Conservation (phyloP, 2,329 filamentous ascomycete genomes). For the Exserohilum rostratum region DNA sequence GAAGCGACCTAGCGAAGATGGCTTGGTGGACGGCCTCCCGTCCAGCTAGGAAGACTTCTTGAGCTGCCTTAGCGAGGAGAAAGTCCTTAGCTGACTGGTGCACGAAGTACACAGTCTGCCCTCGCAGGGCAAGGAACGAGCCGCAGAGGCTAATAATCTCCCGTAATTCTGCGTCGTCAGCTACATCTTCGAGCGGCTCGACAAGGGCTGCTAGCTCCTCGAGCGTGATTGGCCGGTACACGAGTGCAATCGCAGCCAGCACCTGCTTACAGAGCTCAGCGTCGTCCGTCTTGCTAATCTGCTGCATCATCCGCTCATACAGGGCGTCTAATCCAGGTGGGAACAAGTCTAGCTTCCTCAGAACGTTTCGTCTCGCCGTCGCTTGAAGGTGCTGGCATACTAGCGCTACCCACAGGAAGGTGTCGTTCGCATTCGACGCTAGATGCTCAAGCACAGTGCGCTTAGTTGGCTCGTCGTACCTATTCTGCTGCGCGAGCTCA, state of each 20-base stretch:
- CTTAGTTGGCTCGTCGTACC: conserved; percentile 47
- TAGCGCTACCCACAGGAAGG: conserved; percentile 25
- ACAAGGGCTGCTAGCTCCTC: conserved; percentile 41
- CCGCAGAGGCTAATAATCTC: conserved; percentile 46
- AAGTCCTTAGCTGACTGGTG: conserved; percentile 43
- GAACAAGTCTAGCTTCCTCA: conserved; percentile 30
- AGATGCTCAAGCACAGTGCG: conserved; percentile 26
- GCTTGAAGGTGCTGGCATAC: conserved; percentile 47
- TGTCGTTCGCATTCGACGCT: conserved; percentile 26
- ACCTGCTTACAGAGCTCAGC: conserved; percentile 43
- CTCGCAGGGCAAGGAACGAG: conserved; percentile 32
- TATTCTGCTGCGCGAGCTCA: conserved; percentile 12
- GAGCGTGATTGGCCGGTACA: conserved; percentile 49
- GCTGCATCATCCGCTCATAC: conserved; percentile 50
- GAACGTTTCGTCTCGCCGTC: conserved; percentile 17
- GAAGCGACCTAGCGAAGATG: not conserved
- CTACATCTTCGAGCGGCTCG: conserved; percentile 11
- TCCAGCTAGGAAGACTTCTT: conserved; percentile 12
- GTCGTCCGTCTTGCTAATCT: conserved; percentile 39
- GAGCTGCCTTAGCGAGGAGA: conserved; percentile 23
- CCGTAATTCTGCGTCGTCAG: not conserved
- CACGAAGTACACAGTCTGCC: not conserved
- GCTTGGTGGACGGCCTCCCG: not conserved
- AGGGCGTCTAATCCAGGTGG: conserved; percentile 48
- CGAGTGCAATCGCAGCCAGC: conserved; percentile 38